Conservation (phyloP, 164 flowering plant species). For the Cinnamomum chago region DNA sequence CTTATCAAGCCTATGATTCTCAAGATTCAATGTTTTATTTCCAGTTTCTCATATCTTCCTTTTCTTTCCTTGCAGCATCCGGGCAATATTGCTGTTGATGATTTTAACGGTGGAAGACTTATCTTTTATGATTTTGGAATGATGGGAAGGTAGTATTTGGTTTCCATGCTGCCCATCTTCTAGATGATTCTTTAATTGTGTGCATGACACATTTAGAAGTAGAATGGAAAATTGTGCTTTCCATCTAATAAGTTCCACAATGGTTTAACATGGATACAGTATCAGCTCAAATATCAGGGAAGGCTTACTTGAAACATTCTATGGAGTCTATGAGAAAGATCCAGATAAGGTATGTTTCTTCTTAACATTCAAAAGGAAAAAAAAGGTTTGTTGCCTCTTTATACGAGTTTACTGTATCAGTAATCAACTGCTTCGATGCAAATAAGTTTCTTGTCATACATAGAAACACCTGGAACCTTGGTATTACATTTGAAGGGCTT, state of each 20-base stretch:
- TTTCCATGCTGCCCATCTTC: background rate
- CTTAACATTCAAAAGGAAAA: background rate
- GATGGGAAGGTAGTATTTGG: conserved; percentile 88
- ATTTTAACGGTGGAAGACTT: conserved; percentile 95
- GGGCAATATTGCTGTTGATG: conserved; percentile 99
- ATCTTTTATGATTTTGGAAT: conserved; percentile 98
- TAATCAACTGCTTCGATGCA: background rate
- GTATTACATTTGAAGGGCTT: background rate
- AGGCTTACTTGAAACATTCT: conserved; percentile 84
- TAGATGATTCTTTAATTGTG: background rate
- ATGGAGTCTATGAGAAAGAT: conserved; percentile 95
- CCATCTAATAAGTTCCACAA: background rate
- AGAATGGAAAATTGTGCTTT: background rate
- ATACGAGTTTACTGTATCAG: background rate
- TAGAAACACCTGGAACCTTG: background rate
- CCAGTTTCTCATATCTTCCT: background rate
- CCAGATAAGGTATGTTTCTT: conserved; percentile 62
- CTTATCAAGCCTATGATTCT: no score
- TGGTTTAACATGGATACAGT: conserved; percentile 38
- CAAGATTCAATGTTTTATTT: no score
- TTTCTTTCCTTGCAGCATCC: conserved; percentile 66
- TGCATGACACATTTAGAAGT: conserved; percentile 5
- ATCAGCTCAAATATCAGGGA: conserved; percentile 91
- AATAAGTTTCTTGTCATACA: background rate
- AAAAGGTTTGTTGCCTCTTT: background rate